Percentiles rank a stretch among this genome's conserved stretches.
Conservation (phyloP, 2,329 filamentous ascomycete genomes). For the Claviceps digitariae region DNA sequence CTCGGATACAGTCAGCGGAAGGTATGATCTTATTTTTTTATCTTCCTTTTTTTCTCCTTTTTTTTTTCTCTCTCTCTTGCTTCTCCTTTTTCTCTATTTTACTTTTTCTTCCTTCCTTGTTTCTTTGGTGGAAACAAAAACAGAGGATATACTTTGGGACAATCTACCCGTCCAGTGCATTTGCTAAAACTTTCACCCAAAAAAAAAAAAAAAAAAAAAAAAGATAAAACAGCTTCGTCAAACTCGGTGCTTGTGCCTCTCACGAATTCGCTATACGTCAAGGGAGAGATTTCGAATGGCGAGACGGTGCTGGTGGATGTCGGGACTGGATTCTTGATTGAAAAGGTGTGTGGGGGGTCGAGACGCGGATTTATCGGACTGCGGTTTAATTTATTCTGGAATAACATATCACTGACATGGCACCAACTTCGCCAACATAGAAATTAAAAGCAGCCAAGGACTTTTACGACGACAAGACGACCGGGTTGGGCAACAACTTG, state of each 20-base stretch:
- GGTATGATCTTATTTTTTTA: constrained; percentile 12
- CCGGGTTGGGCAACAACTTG: constrained; percentile 37
- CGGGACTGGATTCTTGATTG: constrained; percentile 86
- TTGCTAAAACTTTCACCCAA: too few species aligned
- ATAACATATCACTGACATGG: constrained; percentile 4
- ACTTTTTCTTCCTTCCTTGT: too few species aligned
- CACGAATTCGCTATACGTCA: constrained; percentile 89
- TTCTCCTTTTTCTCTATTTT: not conserved
- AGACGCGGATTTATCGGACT: too few species aligned
- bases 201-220: too few species aligned
- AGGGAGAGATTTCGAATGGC: constrained; percentile 60
- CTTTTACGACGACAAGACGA: constrained; percentile 44
- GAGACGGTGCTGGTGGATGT: constrained; percentile 80
- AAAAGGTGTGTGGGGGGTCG: constrained; percentile 52
- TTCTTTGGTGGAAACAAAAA: too few species aligned
- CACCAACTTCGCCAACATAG: constrained; percentile 17
- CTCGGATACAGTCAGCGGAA: constrained; percentile 19
- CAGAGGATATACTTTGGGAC: too few species aligned
- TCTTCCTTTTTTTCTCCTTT: not conserved
- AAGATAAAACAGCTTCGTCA: constrained; percentile 11
- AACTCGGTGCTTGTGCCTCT: constrained; percentile 75
- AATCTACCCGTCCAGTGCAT: too few species aligned
- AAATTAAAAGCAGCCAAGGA: constrained; percentile 37
- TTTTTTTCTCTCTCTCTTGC: too few species aligned
- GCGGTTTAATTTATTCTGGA: not conserved